A percentile compares a stretch with the other conserved stretches of the same genome.
Conservation (phyloP, 106 monocot species). For the Phalaenopsis aphrodite region DNA sequence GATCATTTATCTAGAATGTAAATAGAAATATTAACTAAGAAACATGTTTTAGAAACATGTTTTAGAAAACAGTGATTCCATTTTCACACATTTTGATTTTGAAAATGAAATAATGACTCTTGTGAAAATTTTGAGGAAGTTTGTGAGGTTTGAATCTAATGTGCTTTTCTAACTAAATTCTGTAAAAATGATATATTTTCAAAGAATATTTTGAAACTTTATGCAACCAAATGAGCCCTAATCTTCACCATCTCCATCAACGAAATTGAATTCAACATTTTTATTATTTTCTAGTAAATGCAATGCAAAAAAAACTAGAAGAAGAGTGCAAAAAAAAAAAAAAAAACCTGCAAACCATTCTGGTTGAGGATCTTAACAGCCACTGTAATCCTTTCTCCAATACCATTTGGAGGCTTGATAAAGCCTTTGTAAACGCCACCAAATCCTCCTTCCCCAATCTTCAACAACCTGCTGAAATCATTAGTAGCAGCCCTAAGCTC, state of each 20-base stretch:
- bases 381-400: constrained; percentile 16
- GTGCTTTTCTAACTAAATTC: background rate
- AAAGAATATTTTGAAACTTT: background rate
- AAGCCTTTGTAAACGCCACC: constrained; percentile 24
- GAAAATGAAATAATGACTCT: too few species aligned
- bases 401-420: constrained; percentile 12
- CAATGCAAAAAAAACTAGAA: background rate
- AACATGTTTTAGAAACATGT: too few species aligned
- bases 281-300: background rate
- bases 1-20: too few species aligned
- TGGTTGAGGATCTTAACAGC: constrained; percentile 21
- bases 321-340: background rate
- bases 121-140: background rate
- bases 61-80: too few species aligned
- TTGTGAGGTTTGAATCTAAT: background rate
- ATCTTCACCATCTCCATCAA: background rate
- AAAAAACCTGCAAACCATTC: constrained; percentile 20
- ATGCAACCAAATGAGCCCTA: background rate
- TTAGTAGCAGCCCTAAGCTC: constrained; percentile 24
- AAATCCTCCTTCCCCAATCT: constrained; percentile 25
- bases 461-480: constrained; percentile 19
- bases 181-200: background rate
- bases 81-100: too few species aligned
- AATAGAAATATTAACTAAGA: too few species aligned
- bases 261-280: background rate